Evolutionary conservation across 148 eudicot genomes (phyloP).

Genomic region (Dysphania ambrosioides): DNA sequence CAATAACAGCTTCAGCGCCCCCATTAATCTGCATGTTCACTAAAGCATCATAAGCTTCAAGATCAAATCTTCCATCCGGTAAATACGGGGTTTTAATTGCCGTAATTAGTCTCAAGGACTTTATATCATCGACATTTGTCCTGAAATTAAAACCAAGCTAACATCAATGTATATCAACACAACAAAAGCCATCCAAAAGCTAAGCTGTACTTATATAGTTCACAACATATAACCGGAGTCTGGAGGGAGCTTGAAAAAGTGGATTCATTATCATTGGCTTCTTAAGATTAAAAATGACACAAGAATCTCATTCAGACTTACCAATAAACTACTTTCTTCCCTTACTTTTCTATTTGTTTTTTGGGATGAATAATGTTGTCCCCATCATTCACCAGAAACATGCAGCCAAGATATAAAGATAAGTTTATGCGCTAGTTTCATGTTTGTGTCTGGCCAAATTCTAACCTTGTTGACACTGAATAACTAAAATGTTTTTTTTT

Average conservation of each 20-base stretch:
- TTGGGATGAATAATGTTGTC: background rate
- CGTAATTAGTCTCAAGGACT: conserved; percentile 62
- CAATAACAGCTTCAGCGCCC: conserved; percentile 80
- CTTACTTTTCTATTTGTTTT: too few relatives aligned
- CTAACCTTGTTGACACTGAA: too few relatives aligned
- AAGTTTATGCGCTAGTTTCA: background rate
- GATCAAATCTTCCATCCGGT: conserved; percentile 91
- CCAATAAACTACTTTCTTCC: background rate
- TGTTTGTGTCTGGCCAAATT: background rate
- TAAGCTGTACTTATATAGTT: background rate
- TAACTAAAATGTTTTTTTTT: background rate
- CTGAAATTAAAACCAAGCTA: conserved; percentile 35
- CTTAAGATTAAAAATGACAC: background rate
- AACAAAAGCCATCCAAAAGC: background rate
- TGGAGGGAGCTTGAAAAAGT: background rate
- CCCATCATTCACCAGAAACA: background rate
- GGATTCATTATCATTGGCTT: too few relatives aligned
- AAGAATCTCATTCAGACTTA: background rate
- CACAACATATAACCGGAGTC: background rate
- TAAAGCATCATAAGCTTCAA: conserved; percentile 78
- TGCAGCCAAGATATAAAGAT: background rate
- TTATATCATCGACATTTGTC: conserved; percentile 79
- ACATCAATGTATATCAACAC: background rate
- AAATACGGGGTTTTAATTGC: conserved; percentile 88
- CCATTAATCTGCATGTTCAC: conserved; percentile 74